Conservation (phyloP, 2,329 filamentous ascomycete species). For the Calonectria pseudoreteaudii region DNA sequence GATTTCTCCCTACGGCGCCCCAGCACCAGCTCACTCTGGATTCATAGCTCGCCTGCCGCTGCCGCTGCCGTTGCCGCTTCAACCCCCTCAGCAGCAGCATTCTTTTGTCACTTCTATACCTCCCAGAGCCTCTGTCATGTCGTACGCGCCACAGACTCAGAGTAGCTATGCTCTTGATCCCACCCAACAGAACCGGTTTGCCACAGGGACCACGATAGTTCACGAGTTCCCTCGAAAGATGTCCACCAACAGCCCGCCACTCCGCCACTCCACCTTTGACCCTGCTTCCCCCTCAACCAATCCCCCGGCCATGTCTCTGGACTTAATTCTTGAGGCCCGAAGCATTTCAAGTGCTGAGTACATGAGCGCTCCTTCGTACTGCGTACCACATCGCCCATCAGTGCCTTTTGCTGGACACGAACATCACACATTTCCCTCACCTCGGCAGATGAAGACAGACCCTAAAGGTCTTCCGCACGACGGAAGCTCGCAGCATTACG, state of each 20-base stretch:
- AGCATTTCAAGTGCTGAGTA: conserved; percentile 17
- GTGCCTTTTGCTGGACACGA: conserved; percentile 25
- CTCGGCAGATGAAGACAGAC: conserved; percentile 33
- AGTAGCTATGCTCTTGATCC: conserved; percentile 39
- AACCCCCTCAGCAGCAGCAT: conserved; percentile 20
- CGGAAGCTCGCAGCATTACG: conserved; percentile 30
- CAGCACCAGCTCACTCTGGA: conserved; percentile 24
- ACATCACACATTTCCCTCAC: conserved; percentile 31
- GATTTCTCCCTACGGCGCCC: conserved; percentile 10
- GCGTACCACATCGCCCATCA: conserved; percentile 27
- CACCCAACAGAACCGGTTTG: conserved; percentile 25
- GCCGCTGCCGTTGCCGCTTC: conserved; percentile 14
- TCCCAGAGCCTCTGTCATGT: conserved; percentile 26
- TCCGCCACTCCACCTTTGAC: conserved; percentile 36
- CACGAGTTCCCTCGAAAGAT: conserved; percentile 43
- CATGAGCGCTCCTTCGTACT: conserved; percentile 31
- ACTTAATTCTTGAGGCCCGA: conserved; percentile 18
- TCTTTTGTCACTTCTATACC: conserved; percentile 26
- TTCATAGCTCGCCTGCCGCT: conserved; percentile 17
- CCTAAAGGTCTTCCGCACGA: conserved; percentile 27
- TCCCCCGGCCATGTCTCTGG: conserved; percentile 19
- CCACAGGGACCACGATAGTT: conserved; percentile 29
- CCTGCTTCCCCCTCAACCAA: conserved; percentile 24
- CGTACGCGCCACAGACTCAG: conserved; percentile 26
- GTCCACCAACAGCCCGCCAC: conserved; percentile 29